phyloP scores from a whole-genome alignment of 768 basidiomycete species.

The Pisolithus marmoratus region DNA sequence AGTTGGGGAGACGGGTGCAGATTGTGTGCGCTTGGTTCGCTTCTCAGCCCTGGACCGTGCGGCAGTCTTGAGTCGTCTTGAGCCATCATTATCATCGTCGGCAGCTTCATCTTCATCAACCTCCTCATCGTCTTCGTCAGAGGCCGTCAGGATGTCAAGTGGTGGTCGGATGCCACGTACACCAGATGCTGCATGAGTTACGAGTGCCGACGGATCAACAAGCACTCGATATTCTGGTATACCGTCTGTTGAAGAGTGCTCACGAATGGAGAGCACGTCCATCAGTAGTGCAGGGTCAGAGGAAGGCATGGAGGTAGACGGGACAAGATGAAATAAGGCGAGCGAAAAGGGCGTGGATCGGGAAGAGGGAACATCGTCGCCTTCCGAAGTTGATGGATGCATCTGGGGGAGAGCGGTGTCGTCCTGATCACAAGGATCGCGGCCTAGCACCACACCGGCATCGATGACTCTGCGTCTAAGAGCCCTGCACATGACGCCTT shows the following conservation, averaged over 20 bases:
- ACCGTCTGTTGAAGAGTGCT: slow-evolving; percentile 65
- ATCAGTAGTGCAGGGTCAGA: slow-evolving; percentile 38
- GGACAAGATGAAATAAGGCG: neutral
- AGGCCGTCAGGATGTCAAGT: slow-evolving; percentile 33
- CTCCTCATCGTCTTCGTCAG: slow-evolving; percentile 41
- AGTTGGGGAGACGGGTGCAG: slow-evolving; percentile 43
- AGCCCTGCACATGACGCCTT: slow-evolving; percentile 61
- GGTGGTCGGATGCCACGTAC: slow-evolving; percentile 56
- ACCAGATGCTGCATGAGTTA: slow-evolving; percentile 57
- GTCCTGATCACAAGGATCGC: neutral
- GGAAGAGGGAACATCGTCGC: slow-evolving; percentile 10
- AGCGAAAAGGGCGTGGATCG: slow-evolving; percentile 8
- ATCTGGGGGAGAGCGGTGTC: neutral
- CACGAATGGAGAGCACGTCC: slow-evolving; percentile 60
- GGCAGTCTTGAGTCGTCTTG: slow-evolving; percentile 21
- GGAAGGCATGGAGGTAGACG: slow-evolving; percentile 1
- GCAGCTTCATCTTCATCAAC: slow-evolving; percentile 39
- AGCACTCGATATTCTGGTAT: slow-evolving; percentile 78
- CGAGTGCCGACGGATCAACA: slow-evolving; percentile 61
- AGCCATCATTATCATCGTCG: slow-evolving; percentile 2
- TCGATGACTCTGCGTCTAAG: slow-evolving; percentile 61
- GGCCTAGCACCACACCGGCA: slow-evolving; percentile 25
- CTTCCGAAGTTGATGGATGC: slow-evolving; percentile 13
- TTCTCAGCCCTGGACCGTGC: slow-evolving; percentile 20
- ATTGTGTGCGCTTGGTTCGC: slow-evolving; percentile 32